Evolutionary conservation across 768 basidiomycete genomes (phyloP).

Genomic region (Russula ochroleuca): DNA sequence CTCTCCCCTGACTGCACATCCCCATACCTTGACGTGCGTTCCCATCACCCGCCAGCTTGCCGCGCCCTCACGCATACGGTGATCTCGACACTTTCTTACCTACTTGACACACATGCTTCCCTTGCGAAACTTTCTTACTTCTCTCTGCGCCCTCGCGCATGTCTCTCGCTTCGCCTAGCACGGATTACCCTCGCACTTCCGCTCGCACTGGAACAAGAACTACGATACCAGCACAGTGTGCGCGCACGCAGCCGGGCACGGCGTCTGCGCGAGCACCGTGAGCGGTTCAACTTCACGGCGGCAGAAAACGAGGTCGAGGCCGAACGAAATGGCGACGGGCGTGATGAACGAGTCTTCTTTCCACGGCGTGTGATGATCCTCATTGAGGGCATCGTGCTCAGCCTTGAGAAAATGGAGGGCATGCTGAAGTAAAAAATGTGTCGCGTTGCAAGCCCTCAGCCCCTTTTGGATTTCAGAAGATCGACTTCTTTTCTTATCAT

Average conservation of each 20-base stretch:
- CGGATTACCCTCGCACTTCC: slow-evolving; percentile 74
- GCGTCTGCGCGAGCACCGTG: slow-evolving; percentile 23
- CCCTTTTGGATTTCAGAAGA: neutral
- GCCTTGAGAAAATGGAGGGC: slow-evolving; percentile 64
- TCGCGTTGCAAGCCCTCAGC: neutral
- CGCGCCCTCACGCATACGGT: slow-evolving; percentile 72
- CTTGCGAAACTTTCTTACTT: slow-evolving; percentile 74
- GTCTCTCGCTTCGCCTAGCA: slow-evolving; percentile 71
- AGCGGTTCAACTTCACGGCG: slow-evolving; percentile 17
- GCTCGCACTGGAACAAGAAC: slow-evolving; percentile 64
- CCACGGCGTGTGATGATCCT: slow-evolving; percentile 56
- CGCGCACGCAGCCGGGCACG: slow-evolving; percentile 29
- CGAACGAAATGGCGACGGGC: slow-evolving; percentile 29
- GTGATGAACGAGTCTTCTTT: slow-evolving; percentile 37
- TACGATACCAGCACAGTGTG: slow-evolving; percentile 43
- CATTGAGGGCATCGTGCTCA: slow-evolving; percentile 56
- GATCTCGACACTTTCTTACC: slow-evolving; percentile 63
- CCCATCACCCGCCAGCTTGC: slow-evolving; percentile 47
- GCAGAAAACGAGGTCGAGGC: slow-evolving; percentile 28
- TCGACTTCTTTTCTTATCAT: neutral
- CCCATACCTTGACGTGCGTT: slow-evolving; percentile 16
- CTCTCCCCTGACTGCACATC: neutral
- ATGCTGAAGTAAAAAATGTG: slow-evolving; percentile 29
- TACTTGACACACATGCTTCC: slow-evolving; percentile 77
- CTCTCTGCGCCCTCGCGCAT: slow-evolving; percentile 69